Conservation (phyloP, 176 grass and related monocot species). For the Triticum turgidum region DNA sequence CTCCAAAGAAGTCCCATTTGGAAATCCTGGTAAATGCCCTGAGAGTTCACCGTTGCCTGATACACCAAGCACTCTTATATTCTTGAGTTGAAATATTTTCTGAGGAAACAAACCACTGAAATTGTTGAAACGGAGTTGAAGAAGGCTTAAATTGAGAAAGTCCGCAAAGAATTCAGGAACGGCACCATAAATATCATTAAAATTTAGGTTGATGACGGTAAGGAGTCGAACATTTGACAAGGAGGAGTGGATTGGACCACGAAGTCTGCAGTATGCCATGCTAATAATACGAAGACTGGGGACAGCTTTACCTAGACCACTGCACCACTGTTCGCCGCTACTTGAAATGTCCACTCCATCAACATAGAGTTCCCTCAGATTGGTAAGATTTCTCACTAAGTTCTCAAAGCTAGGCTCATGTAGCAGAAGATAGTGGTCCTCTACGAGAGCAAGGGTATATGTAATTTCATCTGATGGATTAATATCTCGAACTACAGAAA, state of each 20-base stretch:
- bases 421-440: too few relatives aligned
- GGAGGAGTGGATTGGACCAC: constrained; percentile 14
- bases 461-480: not conserved
- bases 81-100: constrained; percentile 22
- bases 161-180: constrained; percentile 10
- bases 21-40: not conserved
- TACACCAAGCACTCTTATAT: constrained; percentile 27
- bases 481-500: too few relatives aligned
- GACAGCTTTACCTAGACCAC: too few relatives aligned
- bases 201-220: not conserved
- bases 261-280: not conserved
- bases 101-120: constrained; percentile 25
- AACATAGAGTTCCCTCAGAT: too few relatives aligned
- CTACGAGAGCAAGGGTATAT: too few relatives aligned
- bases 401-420: too few relatives aligned
- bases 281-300: too few relatives aligned
- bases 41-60: constrained; percentile 7
- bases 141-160: not conserved
- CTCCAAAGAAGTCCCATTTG: not conserved
- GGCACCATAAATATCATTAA: not conserved
- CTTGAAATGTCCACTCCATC: too few relatives aligned
- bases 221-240: constrained; percentile 12
- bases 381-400: too few relatives aligned
- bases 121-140: constrained; percentile 7
- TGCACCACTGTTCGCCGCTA: too few relatives aligned